A percentile compares a stretch with the other conserved stretches of the same genome.
Evolutionary conservation across 2,329 filamentous ascomycete genomes (phyloP).

Genomic region (Penicillium olsonii): DNA sequence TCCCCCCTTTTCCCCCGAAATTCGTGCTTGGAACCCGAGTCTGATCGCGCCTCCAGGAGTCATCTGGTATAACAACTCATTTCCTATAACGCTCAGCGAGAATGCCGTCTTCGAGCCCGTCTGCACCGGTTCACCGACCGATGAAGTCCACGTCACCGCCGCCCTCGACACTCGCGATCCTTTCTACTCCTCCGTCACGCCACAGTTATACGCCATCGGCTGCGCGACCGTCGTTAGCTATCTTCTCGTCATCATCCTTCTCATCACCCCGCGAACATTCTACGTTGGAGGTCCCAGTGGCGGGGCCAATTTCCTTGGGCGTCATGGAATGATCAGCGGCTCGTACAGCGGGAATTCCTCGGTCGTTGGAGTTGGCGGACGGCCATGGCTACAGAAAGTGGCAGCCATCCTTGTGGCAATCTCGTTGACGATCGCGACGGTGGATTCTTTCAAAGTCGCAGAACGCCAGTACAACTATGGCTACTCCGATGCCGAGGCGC

Average conservation of each 20-base stretch:
- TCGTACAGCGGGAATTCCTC: constrained; percentile 65
- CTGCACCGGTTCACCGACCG: constrained; percentile 45
- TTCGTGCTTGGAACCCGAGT: not conserved
- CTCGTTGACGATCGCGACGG: constrained; percentile 89
- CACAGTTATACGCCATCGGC: constrained; percentile 89
- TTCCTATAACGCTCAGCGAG: constrained; percentile 47
- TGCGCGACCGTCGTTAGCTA: constrained; percentile 89
- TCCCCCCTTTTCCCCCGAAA: not conserved
- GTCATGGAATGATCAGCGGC: constrained; percentile 81
- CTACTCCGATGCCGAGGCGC: constrained; percentile 72
- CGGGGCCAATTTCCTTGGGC: constrained; percentile 72
- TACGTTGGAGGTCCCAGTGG: constrained; percentile 72
- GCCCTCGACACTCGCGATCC: constrained; percentile 74
- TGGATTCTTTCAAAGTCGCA: constrained; percentile 84
- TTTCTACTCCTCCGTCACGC: constrained; percentile 91
- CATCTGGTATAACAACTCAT: constrained; percentile 44
- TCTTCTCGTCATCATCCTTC: constrained; percentile 87
- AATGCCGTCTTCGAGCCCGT: constrained; percentile 53
- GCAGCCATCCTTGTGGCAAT: constrained; percentile 67
- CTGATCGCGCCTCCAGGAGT: constrained; percentile 31
- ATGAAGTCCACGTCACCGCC: constrained; percentile 44
- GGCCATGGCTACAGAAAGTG: constrained; percentile 87
- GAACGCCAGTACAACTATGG: constrained; percentile 77
- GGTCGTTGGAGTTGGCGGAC: constrained; percentile 81
- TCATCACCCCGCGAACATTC: constrained; percentile 93